These are phyloP conservation scores for Phialocephala sp. DNA, from an alignment of 2,329 filamentous ascomycete genomes.

Conservation along the genomic window DNA sequence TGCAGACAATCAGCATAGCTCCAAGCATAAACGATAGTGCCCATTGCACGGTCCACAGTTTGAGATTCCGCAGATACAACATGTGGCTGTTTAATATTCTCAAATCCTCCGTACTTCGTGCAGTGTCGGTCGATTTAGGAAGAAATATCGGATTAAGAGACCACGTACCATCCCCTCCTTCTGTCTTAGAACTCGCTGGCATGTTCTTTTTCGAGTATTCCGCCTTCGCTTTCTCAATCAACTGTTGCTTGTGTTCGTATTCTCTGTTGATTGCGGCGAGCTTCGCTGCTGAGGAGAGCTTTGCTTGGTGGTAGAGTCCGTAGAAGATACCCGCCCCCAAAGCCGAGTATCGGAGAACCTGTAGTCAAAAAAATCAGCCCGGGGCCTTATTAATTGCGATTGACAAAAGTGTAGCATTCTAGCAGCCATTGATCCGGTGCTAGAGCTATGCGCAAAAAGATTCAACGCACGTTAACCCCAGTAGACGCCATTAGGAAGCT, in stretches of 20 bases:
- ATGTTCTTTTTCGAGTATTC: constrained; percentile 83
- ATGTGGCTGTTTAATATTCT: background rate
- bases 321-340: constrained; percentile 92
- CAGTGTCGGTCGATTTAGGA: background rate
- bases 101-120: background rate
- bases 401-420: constrained; percentile 5
- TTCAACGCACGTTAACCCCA: constrained; percentile 57
- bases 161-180: constrained; percentile 47
- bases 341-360: constrained; percentile 98
- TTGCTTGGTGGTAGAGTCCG: constrained; percentile 91
- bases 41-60: background rate
- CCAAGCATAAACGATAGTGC: background rate
- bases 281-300: constrained; percentile 75
- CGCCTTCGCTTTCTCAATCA: constrained; percentile 92
- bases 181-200: constrained; percentile 49
- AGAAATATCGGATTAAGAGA: background rate
- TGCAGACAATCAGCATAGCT: background rate
- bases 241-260: constrained; percentile 86
- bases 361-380: constrained; percentile 29
- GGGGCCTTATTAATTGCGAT: background rate
- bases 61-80: background rate
- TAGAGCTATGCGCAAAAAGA: constrained; percentile 27
- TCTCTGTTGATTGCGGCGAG: constrained; percentile 75
- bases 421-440: constrained; percentile 5
- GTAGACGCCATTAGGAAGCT: constrained; percentile 48